These are phyloP conservation scores for Cercospora sp. DNA, from an alignment of 2,329 filamentous ascomycete genomes.

Conservation along the genomic window DNA sequence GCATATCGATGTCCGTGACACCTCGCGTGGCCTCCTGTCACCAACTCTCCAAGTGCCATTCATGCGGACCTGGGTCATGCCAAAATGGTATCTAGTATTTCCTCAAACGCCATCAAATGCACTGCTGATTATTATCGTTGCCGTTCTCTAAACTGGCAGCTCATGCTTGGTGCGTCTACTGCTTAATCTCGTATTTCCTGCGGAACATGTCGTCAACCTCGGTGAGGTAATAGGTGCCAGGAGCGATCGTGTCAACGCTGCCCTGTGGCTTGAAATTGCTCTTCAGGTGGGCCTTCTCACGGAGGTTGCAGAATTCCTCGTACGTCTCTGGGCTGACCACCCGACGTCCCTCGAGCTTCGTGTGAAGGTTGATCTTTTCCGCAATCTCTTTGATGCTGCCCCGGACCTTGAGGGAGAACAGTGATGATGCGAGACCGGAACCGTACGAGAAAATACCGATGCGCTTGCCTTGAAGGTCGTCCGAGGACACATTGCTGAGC, in stretches of 20 bases:
- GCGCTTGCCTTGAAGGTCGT: conserved; percentile 52
- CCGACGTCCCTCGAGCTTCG: conserved; percentile 48
- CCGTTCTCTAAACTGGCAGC: not conserved
- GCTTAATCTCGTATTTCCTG: conserved; percentile 52
- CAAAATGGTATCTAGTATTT: conserved; percentile 15
- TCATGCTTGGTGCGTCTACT: conserved; percentile 37
- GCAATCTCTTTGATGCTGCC: conserved; percentile 50
- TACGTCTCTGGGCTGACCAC: conserved; percentile 52
- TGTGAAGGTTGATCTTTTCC: conserved; percentile 51
- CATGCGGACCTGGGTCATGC: conserved; percentile 7
- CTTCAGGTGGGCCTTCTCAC: conserved; percentile 54
- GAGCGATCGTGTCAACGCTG: conserved; percentile 46
- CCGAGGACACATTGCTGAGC: conserved; percentile 49
- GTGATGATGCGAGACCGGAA: conserved; percentile 53
- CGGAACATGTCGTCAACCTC: conserved; percentile 55
- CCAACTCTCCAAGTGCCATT: not conserved
- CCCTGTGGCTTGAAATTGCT: conserved; percentile 52
- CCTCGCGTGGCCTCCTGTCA: not conserved
- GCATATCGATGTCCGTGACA: not conserved
- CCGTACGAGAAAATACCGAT: conserved; percentile 56
- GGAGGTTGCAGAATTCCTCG: conserved; percentile 56
- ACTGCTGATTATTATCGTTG: conserved; percentile 1
- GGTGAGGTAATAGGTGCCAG: conserved; percentile 55
- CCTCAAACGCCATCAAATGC: conserved; percentile 14
- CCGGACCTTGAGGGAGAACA: conserved; percentile 53